Base-by-base conservation (phyloP, 164 flowering plant species). In the Umbilicus rupestris region DNA sequence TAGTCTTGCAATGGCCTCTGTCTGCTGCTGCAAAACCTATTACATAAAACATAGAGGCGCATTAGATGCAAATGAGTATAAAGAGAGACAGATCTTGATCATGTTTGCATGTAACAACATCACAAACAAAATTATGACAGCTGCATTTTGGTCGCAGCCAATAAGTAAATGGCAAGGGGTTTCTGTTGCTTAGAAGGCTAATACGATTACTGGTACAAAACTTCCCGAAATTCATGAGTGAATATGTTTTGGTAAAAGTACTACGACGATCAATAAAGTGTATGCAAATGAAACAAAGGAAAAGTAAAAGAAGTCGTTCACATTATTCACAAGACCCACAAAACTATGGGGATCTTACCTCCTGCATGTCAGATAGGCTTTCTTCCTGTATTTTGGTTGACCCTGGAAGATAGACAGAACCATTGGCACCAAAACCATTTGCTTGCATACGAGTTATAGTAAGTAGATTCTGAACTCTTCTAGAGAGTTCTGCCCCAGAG, bases 1-100 rank as follows among this genome's bases (percentile, higher is more conserved):
- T 64, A 92, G 86, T 74, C 97, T 82, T 30, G 87, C 90, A 62
- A 95, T 84, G 64, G 97, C 97, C 68, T 85, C 96, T 1, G 97
- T 95, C 74, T 92, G 99, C 82, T 87, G 93, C 66, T 91, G 99
- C 63, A 91, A 77, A 7, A 94, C 97, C 99, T 93, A 82, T 39
- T 2, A 55, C 9, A 22, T 22, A 47, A 47, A 47, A 7, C n/a
- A n/a, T n/a, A n/a, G n/a, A 47, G 24, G 52, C 30, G 37, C 60
- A 49, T 35, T 37, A 47, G 26, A 66, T 66, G 68, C 55, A 22
- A 49, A 8, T 15, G 37, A 20, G 26, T 66, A 39, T n/a, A n/a
- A n/a, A n/a, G n/a, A n/a, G n/a, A n/a, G n/a, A n/a, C n/a, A n/a
- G n/a, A n/a, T n/a, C n/a, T n/a, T n/a, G n/a, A n/a, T n/a, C n/a